These are phyloP conservation scores for Trichosporon inkin DNA, from an alignment of 1,284 basidiomycete species.

Conservation along the genomic window DNA sequence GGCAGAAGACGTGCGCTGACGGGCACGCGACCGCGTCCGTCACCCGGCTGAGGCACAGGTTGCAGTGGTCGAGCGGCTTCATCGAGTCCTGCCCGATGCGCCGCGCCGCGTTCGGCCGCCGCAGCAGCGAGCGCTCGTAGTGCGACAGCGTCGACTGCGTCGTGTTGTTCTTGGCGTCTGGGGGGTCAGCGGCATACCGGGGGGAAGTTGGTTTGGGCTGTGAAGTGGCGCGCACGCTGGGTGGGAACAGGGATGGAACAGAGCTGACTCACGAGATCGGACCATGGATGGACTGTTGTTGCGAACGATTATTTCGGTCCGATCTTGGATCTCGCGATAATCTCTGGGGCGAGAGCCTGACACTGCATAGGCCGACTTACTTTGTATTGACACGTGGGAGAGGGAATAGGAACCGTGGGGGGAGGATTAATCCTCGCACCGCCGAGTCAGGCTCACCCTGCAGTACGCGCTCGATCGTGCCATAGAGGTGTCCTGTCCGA, in stretches of 20 bases:
- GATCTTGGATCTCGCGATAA: background rate
- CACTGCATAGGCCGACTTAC: background rate
- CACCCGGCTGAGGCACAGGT: slow-evolving; percentile 74
- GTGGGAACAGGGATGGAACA: background rate
- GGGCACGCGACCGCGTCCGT: slow-evolving; percentile 73
- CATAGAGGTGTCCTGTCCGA: background rate
- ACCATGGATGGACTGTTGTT: slow-evolving; percentile 2
- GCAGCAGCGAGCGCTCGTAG: slow-evolving; percentile 47
- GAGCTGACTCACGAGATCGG: background rate
- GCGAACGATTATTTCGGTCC: slow-evolving; percentile 6
- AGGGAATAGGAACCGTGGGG: background rate
- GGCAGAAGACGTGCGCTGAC: slow-evolving; percentile 80
- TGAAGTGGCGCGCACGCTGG: background rate
- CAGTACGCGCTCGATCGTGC: slow-evolving; percentile 1
- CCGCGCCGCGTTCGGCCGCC: slow-evolving; percentile 53
- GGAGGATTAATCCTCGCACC: background rate
- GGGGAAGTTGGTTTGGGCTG: too few relatives aligned
- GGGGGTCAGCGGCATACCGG: background rate
- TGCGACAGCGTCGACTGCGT: slow-evolving; percentile 47
- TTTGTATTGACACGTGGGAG: background rate
- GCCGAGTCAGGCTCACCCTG: background rate
- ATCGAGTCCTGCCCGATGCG: slow-evolving; percentile 84
- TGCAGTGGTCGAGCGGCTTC: slow-evolving; percentile 79
- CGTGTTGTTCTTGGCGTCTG: slow-evolving; percentile 49
- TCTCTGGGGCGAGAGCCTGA: slow-evolving; percentile 3